Evolutionary conservation across 495 filamentous ascomycete genomes (phyloP).

Genomic region (Lasiosphaeriaceae sp.): DNA sequence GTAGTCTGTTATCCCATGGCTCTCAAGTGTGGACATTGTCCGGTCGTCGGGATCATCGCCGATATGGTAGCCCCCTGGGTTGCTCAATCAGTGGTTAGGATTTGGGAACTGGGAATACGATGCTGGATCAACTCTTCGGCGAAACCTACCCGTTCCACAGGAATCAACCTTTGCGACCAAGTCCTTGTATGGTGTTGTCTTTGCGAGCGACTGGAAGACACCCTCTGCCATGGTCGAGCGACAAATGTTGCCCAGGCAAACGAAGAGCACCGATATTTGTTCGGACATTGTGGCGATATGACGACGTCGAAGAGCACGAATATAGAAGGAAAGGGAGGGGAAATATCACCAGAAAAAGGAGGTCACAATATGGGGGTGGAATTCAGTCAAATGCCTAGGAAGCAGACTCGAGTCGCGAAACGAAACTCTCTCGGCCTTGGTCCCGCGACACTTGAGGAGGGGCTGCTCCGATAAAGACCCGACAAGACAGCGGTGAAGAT

Average conservation of each 20-base stretch:
- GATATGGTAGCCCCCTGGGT: conserved; percentile 65
- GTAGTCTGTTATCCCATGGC: conserved; percentile 72
- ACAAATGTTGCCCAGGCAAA: conserved; percentile 97
- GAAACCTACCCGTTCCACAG: conserved; percentile 62
- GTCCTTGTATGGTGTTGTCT: conserved; percentile 48
- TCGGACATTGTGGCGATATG: conserved; percentile 18
- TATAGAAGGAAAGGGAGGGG: no score
- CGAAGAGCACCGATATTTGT: conserved; percentile 78
- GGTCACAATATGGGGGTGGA: no score
- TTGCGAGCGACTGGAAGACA: conserved; percentile 73
- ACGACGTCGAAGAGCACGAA: no score
- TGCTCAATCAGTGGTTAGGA: not conserved
- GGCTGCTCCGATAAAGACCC: not conserved
- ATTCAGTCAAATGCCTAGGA: no score
- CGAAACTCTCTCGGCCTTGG: no score
- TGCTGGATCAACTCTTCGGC: no score
- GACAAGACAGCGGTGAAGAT: no score
- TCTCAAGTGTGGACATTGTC: conserved; percentile 75
- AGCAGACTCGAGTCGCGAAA: no score
- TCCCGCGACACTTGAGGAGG: no score
- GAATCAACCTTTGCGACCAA: conserved; percentile 75
- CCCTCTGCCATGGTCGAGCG: conserved; percentile 93
- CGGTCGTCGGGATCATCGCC: conserved; percentile 72
- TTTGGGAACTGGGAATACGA: not conserved
- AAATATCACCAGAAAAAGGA: not conserved